Conservation (phyloP, 305 asterid genomes). For the Withania somnifera region DNA sequence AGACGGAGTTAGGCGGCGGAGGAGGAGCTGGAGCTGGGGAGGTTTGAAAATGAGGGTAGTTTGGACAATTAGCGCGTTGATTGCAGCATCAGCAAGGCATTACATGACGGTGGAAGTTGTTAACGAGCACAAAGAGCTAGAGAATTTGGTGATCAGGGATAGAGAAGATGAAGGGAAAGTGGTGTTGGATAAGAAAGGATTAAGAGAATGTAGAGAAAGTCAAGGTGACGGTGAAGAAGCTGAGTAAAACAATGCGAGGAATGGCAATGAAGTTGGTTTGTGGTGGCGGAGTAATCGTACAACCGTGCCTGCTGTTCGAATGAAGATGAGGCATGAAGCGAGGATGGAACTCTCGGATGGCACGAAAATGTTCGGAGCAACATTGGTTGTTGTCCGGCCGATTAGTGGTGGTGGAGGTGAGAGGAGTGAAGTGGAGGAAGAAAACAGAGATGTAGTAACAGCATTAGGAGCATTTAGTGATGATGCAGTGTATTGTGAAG, state of each 20-base stretch:
- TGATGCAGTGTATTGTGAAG: conserved; percentile 27
- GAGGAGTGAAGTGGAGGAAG: conserved; percentile 31
- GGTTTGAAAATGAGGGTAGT: conserved; percentile 53
- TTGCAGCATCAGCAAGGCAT: conserved; percentile 60
- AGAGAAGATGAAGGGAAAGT: conserved; percentile 41
- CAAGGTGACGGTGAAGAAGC: conserved; percentile 9
- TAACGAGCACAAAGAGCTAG: conserved; percentile 32
- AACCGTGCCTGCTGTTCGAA: conserved; percentile 50
- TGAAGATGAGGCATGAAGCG: conserved; percentile 53
- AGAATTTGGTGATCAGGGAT: conserved; percentile 31
- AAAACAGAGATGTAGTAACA: conserved; percentile 24
- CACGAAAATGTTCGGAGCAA: conserved; percentile 44
- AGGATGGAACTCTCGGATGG: conserved; percentile 38
- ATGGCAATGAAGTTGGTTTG: conserved; percentile 10
- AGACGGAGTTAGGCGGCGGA: conserved; percentile 13
- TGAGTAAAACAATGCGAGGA: neutral
- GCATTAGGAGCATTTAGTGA: conserved; percentile 38
- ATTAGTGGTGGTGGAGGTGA: conserved; percentile 6
- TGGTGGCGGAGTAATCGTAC: conserved; percentile 58
- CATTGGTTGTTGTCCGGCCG: conserved; percentile 52
- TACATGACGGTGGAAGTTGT: conserved; percentile 39
- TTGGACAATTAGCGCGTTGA: conserved; percentile 58
- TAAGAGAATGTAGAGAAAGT: conserved; percentile 26
- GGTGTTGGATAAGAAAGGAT: conserved; percentile 37
- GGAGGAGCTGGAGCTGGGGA: conserved; percentile 8